Conservation (phyloP, 2,329 filamentous ascomycete genomes). For the Arthrobotrys musiformis region DNA sequence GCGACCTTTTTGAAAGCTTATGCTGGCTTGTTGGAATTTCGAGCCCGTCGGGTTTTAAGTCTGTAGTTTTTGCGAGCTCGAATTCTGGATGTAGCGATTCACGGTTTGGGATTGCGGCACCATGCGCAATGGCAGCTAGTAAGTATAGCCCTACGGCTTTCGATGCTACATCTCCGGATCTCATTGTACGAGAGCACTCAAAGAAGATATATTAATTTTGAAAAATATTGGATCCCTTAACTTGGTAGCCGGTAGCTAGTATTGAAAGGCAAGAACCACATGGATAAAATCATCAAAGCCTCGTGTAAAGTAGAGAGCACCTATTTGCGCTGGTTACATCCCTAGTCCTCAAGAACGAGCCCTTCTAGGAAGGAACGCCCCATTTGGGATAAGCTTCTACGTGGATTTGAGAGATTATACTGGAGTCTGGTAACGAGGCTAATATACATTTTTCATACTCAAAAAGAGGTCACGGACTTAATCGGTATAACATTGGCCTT, state of each 20-base stretch:
- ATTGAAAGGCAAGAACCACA: too few species aligned
- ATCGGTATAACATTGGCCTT: too few species aligned
- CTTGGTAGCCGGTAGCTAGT: too few species aligned
- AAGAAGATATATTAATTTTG: neutral
- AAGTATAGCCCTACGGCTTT: neutral
- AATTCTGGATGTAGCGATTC: neutral
- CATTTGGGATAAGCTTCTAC: neutral
- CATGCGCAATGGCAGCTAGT: too few species aligned
- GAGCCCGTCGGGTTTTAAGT: neutral
- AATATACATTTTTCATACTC: too few species aligned
- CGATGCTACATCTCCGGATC: neutral
- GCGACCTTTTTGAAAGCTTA: neutral
- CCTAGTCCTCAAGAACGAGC: neutral
- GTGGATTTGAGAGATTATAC: slow-evolving; percentile 3
- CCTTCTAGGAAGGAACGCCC: neutral
- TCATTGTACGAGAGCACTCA: neutral
- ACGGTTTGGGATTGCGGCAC: neutral
- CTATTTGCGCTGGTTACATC: neutral
- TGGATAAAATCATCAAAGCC: neutral
- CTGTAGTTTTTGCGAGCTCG: neutral
- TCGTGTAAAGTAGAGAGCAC: neutral
- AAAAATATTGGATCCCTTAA: too few species aligned
- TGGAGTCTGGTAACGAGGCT: too few species aligned
- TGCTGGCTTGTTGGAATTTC: neutral
- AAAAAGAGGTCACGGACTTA: too few species aligned